Evolutionary conservation across 495 filamentous ascomycete species (phyloP), one percentile per base, ranked within the genome.

Genomic region (Xylaria venustula): DNA sequence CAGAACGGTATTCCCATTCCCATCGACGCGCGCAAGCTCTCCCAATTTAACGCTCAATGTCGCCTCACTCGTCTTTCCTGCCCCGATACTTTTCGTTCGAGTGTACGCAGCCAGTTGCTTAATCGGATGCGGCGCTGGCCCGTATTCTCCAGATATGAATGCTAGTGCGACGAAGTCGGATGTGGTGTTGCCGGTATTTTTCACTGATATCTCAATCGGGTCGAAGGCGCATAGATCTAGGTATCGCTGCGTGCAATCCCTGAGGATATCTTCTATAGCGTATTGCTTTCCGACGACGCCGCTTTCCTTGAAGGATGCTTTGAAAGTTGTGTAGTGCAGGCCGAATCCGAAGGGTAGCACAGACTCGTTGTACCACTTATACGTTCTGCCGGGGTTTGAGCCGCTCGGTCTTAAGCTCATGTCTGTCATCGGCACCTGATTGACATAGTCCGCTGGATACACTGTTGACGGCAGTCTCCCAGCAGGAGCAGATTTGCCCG

Each of bases 391-490:
- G 5, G 77, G 78, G 32, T 65, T 74, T 4, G 58, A 54, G 4
- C 14, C 57, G 15, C 63, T 53, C 6, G 79, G 73, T 7, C 75
- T 71, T 12, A 81, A 63, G 32, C 59, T 68, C 79, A 81, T 81
- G 28, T 79, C 63, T 7, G 75, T 76, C 67, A 78, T 69, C 26
- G 67, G 67, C 2, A 76, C 70, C 19, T 69, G 64, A 11, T 69
- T 56, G 44, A 73, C 73, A 61, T 77, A 82, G 46, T 68, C 68
- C 3, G 68, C 64, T 5, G 78, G 78, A 47, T 82, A 82, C 61
- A 75, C 70, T 11, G 84, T 88, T 32, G 86, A 85, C 1, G 86
- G 85, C 0, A 89, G 75, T 36, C 87, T 82, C 9, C 82, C 87
- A 14, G 82, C 85, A 0, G 85, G 85, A 19, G 79, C 77, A 6